Conservation (phyloP, 371 early-diverging fungal genomes). For the Mortierella sp. region DNA sequence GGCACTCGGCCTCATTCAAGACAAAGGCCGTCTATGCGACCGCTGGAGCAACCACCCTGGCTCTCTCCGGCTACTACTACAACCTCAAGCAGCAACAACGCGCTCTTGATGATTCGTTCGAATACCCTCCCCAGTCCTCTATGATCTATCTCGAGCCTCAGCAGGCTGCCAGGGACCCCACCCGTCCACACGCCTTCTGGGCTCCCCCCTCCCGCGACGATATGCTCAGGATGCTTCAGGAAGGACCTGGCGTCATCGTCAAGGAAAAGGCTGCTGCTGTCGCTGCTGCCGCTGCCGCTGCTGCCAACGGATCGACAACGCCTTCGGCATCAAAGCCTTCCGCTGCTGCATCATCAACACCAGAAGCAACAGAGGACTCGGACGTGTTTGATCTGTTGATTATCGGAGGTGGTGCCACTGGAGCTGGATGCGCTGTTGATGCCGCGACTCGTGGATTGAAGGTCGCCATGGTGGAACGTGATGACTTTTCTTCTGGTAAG, state of each 20-base stretch:
- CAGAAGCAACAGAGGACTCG: conserved; percentile 21
- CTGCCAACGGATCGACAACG: conserved; percentile 13
- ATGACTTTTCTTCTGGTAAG: conserved; percentile 95
- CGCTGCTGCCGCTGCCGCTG: background rate
- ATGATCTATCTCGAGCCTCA: conserved; percentile 55
- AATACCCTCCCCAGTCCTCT: conserved; percentile 46
- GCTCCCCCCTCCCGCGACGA: conserved; percentile 80
- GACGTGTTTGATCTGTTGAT: conserved; percentile 94
- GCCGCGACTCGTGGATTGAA: conserved; percentile 97
- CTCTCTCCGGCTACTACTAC: conserved; percentile 48
- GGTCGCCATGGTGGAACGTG: conserved; percentile 97
- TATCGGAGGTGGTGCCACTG: conserved; percentile 99
- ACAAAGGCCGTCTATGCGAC: conserved; percentile 48
- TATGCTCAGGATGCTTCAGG: conserved; percentile 77
- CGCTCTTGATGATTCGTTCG: conserved; percentile 28
- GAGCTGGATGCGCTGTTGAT: conserved; percentile 97
- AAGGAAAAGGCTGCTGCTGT: conserved; percentile 59
- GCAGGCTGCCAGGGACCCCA: conserved; percentile 44
- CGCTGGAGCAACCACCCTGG: conserved; percentile 39
- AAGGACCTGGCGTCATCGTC: conserved; percentile 58
- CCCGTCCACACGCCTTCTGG: conserved; percentile 75
- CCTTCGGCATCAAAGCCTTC: conserved; percentile 16
- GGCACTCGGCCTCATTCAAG: conserved; percentile 28
- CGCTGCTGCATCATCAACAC: conserved; percentile 15
- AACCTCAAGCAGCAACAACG: conserved; percentile 24